Evolutionary conservation across 441 rosid species (phyloP), one percentile per base, ranked within the genome.

Genomic region (Lepidium campestre): DNA sequence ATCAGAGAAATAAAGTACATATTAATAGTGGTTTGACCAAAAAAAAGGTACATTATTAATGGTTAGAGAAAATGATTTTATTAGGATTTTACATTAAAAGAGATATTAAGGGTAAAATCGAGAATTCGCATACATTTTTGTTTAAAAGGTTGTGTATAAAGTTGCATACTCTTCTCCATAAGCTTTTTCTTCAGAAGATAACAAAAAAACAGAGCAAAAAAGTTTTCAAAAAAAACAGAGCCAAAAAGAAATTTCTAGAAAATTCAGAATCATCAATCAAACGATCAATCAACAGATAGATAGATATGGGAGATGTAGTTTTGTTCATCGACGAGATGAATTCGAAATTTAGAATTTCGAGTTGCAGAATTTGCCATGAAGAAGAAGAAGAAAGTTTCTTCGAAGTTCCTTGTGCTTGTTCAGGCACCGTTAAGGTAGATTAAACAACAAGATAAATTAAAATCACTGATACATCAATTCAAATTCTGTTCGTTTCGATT

Each of bases 341-440:
- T 29, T 45, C 53, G 19, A 86, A 83, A 53, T 83, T 75, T 71
- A 79, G 76, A 40, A 75, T 73, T 17, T 72, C 74, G 4, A 79
- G 77, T 69, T 59, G 99, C 73, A 84, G 99, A 75, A 94, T 94
- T 36, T 94, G 97, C 73, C 97, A 88, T 15, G 99, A 94, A 71
- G 77, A 73, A 73, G 93, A 91, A 49, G 93, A 86, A 65, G 82
- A 83, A n/a, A 93, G 91, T 75, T 86, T 87, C 77, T 75, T 94
- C 42, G 99, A 94, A 81, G 85, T 85, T 74, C 97, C 99, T 7
- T 94, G 99, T 71, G 83, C 93, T 77, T 94, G 99, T 65, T 91
- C 97, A 0, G 99, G 99, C 36, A 84, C 99, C n/a, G 91, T 85
- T 52, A 89, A 91, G 95, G 97, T 88, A 58, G 17, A 25, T 1